Evolutionary conservation across 331 rosid genomes (phyloP), one percentile per base, ranked within the genome.

Genomic region (Quercus phellos): DNA sequence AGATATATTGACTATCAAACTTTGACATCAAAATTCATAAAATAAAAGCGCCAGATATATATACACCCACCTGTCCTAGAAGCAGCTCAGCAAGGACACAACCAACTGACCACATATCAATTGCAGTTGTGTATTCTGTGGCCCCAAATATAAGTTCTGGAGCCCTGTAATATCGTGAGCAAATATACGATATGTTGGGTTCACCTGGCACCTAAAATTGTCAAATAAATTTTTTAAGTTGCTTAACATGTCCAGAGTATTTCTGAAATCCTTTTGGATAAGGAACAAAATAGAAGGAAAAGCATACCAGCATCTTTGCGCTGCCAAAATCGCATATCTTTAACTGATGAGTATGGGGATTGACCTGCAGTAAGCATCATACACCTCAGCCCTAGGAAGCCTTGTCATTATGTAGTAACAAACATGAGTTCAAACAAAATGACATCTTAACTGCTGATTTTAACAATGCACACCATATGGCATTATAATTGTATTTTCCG

Each of bases 71-170:
- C 91, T 95, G 96, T 83, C 97, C 98, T 46, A 95, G 86, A 81
- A 95, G 98, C 77, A 95, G 97, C 91, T 95, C 99, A 59, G 96
- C 91, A 84, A 95, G 74, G 64, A 95, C 98, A 78, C 98, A 95
- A 69, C 99, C 99, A 69, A 86, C 97, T 17, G 99, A 95, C 98
- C 99, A 95, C 85, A 93, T 82, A 88, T 95, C 99, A 76, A 95
- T 95, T 32, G 98, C 98, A 80, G 89, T 91, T 42, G 98, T 95
- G 87, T 95, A 95, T 79, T 95, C 99, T 0, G 96, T 91, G 59
- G 99, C 99, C 79, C 99, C 99, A 74, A 93, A 95, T 82, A 95
- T 95, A 81, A 95, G 99, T 80, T 95, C 99, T 8, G 99, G 99
- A 67, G 98, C 99, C 80, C 99, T 83, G 76, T 95, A 95, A 81